Base-by-base conservation (phyloP, 306 rosid species). In the Fagus sylvatica region DNA sequence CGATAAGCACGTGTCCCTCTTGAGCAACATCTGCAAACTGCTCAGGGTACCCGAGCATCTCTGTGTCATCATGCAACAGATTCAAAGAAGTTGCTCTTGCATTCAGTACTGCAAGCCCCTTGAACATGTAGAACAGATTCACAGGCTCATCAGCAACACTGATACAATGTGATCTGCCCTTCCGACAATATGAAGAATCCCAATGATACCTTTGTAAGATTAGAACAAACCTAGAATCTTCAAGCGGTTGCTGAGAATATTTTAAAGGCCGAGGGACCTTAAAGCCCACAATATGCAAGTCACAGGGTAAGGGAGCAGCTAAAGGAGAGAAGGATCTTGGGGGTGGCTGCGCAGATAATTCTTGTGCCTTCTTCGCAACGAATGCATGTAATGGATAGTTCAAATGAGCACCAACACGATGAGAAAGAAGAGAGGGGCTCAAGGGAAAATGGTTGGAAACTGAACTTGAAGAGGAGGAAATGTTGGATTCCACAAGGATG, bases 401-500 rank as follows among this genome's bases (percentile, higher is more conserved):
- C 88, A 95, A 78, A 79, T 79, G 93, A 84, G 93, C 83, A 55
- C 91, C 89, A 32, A 87, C 86, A 2, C 76, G 57, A 74, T 93
- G 98, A 66, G 99, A 93, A 59, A 93, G 91, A 80, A 95, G 99
- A 32, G 99, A 93, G 43, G 98, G 98, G 75, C 86, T 87, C 11
- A 79, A 79, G 72, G 96, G 91, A 59, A 67, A 74, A 70, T 84
- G 76, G 73, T 86, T 88, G 41, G 93, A 83, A 80, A 67, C 86
- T 53, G 87, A 86, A 75, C 81, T 87, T 79, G 84, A 51, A 53
- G 68, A 54, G 53, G 91, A 40, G 37, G 99, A 95, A 79, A 93
- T 73, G 74, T 90, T 95, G 43, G 94, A 37, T 74, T 95, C 99
- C 51, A 86, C 6, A 1, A 89, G 82, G 61, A 93, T 80, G 90